Base-by-base conservation (phyloP, 2,329 filamentous ascomycete genomes). In the Chrysosporium queenslandicum region DNA sequence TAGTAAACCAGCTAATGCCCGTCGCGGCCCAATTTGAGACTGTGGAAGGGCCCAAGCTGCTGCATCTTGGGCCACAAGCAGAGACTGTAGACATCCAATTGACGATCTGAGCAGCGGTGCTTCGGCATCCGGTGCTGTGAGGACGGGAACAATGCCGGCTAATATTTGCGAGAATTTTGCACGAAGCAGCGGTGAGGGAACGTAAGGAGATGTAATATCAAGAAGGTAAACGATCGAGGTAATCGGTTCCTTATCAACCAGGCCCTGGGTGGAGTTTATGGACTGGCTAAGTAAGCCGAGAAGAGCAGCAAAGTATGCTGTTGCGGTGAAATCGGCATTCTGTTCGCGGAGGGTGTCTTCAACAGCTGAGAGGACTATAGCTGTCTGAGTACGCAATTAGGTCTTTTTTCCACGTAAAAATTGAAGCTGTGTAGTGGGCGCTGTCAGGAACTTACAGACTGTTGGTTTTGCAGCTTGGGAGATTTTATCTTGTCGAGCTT, bases 401-500 rank as follows among this genome's bases (percentile, higher is more conserved):
- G 59, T 62, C 39, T 62, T 63, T 58, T 34, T 55, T 53, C 48
- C 12, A 37, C 41, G 39, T 5, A 56, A 57, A 16, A 57, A 58
- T 51, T 39, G 50, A 23, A 45, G 34, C 39, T 37, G 7, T 16
- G 18, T 40, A 23, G 18, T 25, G 40, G 43, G 25, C 68, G 21
- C n/a, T 34, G 23, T 23, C 23, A 14, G 27, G 21, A 21, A 23
- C 75, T 60, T 74, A 92, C 89, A 79, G 90, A 88, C 70, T 94
- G 83, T 73, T 96, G 90, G 68, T 87, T 95, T 71, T 97, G 87
- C 64, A 96, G 81, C 71, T 94, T 95, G 53, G 92, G 92, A 66
- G 87, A 92, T 72, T 92, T 87, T 70, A 97, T 96, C 80, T 94
- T 96, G 74, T 91, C 87, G 68, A 98, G 81, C 77, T 89, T 94